Conservation (phyloP, 106 monocot genomes). For the Posidonia australis region DNA sequence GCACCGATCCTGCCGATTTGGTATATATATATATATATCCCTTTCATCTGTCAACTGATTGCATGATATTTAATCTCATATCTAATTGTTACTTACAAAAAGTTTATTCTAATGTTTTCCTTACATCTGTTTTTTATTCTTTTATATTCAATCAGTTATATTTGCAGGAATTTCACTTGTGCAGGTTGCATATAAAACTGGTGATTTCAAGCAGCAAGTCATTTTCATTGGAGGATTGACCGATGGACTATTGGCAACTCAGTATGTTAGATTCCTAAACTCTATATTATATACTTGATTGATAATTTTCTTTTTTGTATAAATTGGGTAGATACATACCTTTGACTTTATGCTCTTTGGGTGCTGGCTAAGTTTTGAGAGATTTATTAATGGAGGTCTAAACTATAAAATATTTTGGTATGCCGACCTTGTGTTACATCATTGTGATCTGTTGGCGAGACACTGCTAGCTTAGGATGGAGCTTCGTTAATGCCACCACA, state of each 20-base stretch:
- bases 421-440: too few species aligned
- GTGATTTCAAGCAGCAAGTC: constrained; percentile 92
- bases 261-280: constrained; percentile 41
- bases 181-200: constrained; percentile 91
- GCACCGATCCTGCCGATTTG: too few species aligned
- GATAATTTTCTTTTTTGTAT: background rate
- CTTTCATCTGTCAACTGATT: background rate
- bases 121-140: background rate
- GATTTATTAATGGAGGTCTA: background rate
- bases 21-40: background rate
- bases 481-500: too few species aligned
- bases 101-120: background rate
- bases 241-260: constrained; percentile 86
- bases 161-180: constrained; percentile 7
- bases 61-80: background rate
- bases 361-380: background rate
- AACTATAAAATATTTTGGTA: background rate
- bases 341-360: background rate
- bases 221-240: constrained; percentile 94
- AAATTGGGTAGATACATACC: background rate
- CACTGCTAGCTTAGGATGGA: too few species aligned
- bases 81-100: background rate
- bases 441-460: too few species aligned
- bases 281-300: background rate
- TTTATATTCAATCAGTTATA: constrained; percentile 7